These are phyloP conservation scores for Fusarium sp. DNA, from an alignment of 2,329 filamentous ascomycete genomes.

Conservation along the genomic window DNA sequence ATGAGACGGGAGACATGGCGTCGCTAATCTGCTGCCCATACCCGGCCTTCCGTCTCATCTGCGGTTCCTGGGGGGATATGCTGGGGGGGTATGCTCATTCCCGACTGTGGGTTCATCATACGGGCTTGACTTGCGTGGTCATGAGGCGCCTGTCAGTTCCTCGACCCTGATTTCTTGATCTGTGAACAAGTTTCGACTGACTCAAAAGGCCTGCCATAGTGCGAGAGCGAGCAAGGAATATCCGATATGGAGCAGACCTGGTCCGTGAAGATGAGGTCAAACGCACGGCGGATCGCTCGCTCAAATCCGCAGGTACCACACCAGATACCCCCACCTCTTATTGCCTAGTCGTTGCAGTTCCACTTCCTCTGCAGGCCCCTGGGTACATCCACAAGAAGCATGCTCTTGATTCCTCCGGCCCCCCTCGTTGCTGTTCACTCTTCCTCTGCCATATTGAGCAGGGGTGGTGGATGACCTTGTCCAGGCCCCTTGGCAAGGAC, in stretches of 20 bases:
- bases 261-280: conserved; percentile 41
- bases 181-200: conserved; percentile 5
- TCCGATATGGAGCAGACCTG: conserved; percentile 31
- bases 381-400: conserved; percentile 33
- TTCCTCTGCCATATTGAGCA: conserved; percentile 51
- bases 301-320: conserved; percentile 34
- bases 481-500: conserved; percentile 40
- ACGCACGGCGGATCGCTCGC: conserved; percentile 42
- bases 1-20: conserved; percentile 7
- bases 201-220: conserved; percentile 6
- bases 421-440: conserved; percentile 58
- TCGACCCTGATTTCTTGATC: background rate
- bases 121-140: background rate
- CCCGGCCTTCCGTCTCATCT: background rate
- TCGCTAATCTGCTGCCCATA: conserved; percentile 6
- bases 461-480: conserved; percentile 37
- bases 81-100: background rate
- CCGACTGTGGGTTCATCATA: background rate
- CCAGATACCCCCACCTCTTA: conserved; percentile 33
- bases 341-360: conserved; percentile 32
- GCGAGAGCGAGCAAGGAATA: conserved; percentile 22
- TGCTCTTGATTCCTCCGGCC: conserved; percentile 57
- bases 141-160: conserved; percentile 2
- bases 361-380: conserved; percentile 38
- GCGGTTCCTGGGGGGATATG: background rate